Base-by-base conservation (phyloP, 345 rosid genomes). In the Geranium brycei region DNA sequence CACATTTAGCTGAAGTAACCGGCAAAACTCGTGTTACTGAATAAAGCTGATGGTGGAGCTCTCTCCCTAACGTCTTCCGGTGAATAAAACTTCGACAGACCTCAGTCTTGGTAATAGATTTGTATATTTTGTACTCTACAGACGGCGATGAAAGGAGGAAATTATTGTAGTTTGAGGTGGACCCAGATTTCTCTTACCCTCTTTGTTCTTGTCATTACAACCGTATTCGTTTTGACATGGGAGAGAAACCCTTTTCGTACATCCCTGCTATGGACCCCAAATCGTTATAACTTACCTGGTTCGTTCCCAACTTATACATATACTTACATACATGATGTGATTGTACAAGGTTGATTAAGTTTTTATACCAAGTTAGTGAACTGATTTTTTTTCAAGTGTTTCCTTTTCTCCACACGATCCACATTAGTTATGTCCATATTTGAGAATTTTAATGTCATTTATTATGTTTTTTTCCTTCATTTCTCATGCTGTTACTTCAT, bases 221-320 rank as follows among this genome's bases (percentile, higher is more conserved):
- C 78, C 31, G 14, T 82, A n/a, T 60, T 85, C 15, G 71, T 85
- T 53, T 82, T 76, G 78, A 66, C 66, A 7, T 70, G 78, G 77
- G 80, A 80, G 68, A 77, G 70, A 53, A 85, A 85, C 77, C 83
- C 79, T 40, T 70, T 77, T 19, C 40, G 72, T 38, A 63, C 73
- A 32, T 71, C 80, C 4, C 51, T 79, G 31, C 66, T 7, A 16
- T 72, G 69, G 7, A 75, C 76, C 15, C 80, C 64, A 60, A 73
- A 82, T 56, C 78, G 67, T 69, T 72, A 80, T 57, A 72, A 65
- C 19, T 77, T 83, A 62, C 75, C 89, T 77, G 89, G 89, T 85
- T 66, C 38, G 72, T 71, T 70, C 32, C 53, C 40, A 59, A 59
- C 4, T 19, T 14, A 14, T 2, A 31, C 31, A 59, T 59, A 59